Evolutionary conservation across 1,284 basidiomycete species (phyloP).

Genomic region (Volvariella volvacea): DNA sequence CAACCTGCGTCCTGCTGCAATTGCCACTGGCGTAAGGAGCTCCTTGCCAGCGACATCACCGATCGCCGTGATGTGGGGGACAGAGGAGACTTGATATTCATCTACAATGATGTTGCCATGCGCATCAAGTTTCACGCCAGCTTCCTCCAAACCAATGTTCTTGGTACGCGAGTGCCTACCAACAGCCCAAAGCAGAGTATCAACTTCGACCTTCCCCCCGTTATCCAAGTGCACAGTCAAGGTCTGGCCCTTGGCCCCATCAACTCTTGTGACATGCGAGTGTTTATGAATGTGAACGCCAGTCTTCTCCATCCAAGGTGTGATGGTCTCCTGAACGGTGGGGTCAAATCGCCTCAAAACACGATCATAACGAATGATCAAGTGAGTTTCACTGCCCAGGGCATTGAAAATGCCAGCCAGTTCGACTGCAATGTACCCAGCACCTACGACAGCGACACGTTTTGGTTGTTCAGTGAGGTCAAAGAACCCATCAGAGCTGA

Average conservation of each 20-base stretch:
- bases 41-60: conserved; percentile 94
- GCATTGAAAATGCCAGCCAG: conserved; percentile 86
- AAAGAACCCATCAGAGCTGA: conserved; percentile 96
- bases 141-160: conserved; percentile 71
- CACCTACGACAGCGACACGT: conserved; percentile 90
- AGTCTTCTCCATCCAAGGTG: conserved; percentile 92
- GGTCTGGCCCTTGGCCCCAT: conserved; percentile 61
- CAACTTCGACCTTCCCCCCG: conserved; percentile 79
- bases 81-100: conserved; percentile 83
- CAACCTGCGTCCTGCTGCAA: conserved; percentile 88
- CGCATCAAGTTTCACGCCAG: conserved; percentile 72
- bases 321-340: conserved; percentile 77
- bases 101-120: conserved; percentile 86
- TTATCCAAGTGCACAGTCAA: conserved; percentile 66
- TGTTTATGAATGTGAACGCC: conserved; percentile 85
- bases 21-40: conserved; percentile 95
- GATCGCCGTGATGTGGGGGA: conserved; percentile 73
- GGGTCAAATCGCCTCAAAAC: conserved; percentile 94
- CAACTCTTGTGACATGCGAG: conserved; percentile 72
- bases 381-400: conserved; percentile 85
- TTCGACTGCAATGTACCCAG: conserved; percentile 97
- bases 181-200: conserved; percentile 91
- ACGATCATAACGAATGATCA: conserved; percentile 85
- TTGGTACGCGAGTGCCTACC: conserved; percentile 83
- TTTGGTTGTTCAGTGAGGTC: conserved; percentile 86